phyloP scores from a whole-genome alignment of 257 asterid species.

The Solanum paucissectum region DNA sequence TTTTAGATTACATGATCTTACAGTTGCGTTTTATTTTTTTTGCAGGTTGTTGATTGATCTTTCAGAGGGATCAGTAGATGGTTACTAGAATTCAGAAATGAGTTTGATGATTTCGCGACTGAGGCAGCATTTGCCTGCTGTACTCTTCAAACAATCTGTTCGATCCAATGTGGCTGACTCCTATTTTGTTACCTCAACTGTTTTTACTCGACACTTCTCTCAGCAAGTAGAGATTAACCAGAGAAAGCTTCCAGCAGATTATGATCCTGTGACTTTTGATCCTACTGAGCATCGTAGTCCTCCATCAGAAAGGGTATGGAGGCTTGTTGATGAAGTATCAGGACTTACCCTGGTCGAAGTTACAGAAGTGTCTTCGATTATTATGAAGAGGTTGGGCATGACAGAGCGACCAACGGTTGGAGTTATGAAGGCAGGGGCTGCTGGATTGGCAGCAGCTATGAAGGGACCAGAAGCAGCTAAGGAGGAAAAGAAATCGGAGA shows the following conservation, averaged over 20 bases:
- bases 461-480: slow-evolving; percentile 23
- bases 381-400: slow-evolving; percentile 25
- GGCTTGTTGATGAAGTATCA: slow-evolving; percentile 68
- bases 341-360: slow-evolving; percentile 56
- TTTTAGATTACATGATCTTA: background rate
- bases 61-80: background rate
- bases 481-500: slow-evolving; percentile 55
- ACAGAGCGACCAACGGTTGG: slow-evolving; percentile 18
- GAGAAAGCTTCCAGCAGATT: slow-evolving; percentile 77
- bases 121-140: slow-evolving; percentile 30
- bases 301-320: slow-evolving; percentile 70
- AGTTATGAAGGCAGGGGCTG: slow-evolving; percentile 51
- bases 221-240: slow-evolving; percentile 65
- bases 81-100: slow-evolving; percentile 20
- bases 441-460: slow-evolving; percentile 20
- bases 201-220: slow-evolving; percentile 18
- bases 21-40: background rate
- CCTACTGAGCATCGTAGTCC: slow-evolving; percentile 82
- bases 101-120: slow-evolving; percentile 37
- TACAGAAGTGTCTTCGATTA: slow-evolving; percentile 44
- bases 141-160: slow-evolving; percentile 14
- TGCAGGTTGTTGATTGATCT: background rate
- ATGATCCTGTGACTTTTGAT: slow-evolving; percentile 60
- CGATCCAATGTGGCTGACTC: slow-evolving; percentile 6
- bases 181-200: slow-evolving; percentile 16